phyloP scores from a whole-genome alignment of 2,329 filamentous ascomycete species.

The Pyricularia sp. region DNA sequence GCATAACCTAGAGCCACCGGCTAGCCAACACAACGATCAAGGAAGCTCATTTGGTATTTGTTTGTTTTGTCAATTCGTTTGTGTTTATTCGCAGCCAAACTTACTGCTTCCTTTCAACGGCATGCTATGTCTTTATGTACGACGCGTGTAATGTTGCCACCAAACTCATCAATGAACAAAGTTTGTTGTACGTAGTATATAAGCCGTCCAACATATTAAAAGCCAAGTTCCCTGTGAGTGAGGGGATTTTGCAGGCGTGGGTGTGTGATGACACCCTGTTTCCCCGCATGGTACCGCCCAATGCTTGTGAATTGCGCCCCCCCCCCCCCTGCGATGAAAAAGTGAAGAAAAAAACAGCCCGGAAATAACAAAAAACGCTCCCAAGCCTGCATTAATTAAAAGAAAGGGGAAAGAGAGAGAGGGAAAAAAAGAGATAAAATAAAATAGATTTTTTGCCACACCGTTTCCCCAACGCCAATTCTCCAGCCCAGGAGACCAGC shows the following conservation, averaged over 20 bases:
- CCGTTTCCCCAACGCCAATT: neutral
- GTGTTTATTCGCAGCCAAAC: too few relatives aligned
- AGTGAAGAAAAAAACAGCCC: neutral
- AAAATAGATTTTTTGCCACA: neutral
- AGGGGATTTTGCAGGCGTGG: neutral
- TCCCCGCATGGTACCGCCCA: neutral
- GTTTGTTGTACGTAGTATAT: neutral
- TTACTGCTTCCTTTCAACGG: neutral
- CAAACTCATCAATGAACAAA: neutral
- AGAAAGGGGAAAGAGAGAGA: neutral
- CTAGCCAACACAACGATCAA: too few relatives aligned
- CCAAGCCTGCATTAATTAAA: neutral
- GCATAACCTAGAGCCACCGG: too few relatives aligned
- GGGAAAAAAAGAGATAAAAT: neutral
- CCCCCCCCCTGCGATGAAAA: neutral
- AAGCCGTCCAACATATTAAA: neutral
- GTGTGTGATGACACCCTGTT: neutral
- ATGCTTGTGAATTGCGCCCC: neutral
- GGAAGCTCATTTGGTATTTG: too few relatives aligned
- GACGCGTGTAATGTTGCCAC: neutral
- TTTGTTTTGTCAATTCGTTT: neutral
- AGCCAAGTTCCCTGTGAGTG: neutral
- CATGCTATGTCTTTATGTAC: neutral
- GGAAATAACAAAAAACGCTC: neutral
- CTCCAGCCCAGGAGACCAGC: neutral